These are phyloP conservation scores for Solanum aculeatissimum DNA, from an alignment of 305 asterid species.

Conservation along the genomic window DNA sequence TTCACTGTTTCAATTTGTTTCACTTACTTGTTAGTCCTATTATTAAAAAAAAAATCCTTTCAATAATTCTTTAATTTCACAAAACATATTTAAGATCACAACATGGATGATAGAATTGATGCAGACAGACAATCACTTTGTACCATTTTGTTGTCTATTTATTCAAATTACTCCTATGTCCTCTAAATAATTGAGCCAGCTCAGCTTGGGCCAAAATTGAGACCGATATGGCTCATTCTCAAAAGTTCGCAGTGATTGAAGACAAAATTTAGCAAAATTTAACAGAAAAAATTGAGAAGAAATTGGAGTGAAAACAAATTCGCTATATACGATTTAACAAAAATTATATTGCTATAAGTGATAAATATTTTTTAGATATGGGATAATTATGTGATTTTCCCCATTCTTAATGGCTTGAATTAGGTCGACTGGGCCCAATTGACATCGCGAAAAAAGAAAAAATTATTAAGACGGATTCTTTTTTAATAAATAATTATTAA, in stretches of 20 bases:
- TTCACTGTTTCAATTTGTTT: not conserved
- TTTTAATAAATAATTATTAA: too few relatives aligned
- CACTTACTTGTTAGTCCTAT: not conserved
- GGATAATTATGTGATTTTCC: too few relatives aligned
- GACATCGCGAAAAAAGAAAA: not conserved
- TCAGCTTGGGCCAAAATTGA: not conserved
- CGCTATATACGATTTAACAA: too few relatives aligned
- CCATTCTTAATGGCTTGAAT: not conserved
- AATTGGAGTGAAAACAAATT: too few relatives aligned
- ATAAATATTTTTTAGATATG: too few relatives aligned
- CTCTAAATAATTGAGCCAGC: not conserved
- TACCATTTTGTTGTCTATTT: not conserved
- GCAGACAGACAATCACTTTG: not conserved
- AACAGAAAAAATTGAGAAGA: too few relatives aligned
- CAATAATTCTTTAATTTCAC: not conserved
- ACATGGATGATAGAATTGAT: not conserved
- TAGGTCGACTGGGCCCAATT: not conserved
- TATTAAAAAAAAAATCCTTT: not conserved
- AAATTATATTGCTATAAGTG: too few relatives aligned
- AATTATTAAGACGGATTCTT: too few relatives aligned
- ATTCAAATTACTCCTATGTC: not conserved
- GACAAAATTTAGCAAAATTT: too few relatives aligned
- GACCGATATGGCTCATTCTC: not conserved
- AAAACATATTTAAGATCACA: not conserved
- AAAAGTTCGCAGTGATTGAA: too few relatives aligned